Evolutionary conservation across 139 green algal species (phyloP).

Genomic region (Tetradesmus lagerheimii): DNA sequence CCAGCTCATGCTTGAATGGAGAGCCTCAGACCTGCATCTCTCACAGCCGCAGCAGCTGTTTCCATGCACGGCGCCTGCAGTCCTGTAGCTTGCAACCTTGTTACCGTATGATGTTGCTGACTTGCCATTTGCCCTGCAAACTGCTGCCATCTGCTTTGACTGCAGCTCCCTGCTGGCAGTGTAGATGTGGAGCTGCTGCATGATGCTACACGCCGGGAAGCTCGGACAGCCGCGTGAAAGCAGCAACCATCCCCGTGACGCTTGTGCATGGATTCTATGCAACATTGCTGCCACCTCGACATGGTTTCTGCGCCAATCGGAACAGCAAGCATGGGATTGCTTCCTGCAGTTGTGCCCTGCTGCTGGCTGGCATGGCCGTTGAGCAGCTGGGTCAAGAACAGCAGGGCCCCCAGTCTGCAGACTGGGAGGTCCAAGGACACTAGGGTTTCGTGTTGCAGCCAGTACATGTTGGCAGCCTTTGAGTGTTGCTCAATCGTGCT

Average conservation of each 20-base stretch:
- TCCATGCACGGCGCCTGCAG: background rate
- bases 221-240: conserved; percentile 54
- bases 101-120: background rate
- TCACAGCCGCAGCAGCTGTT: background rate
- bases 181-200: conserved; percentile 98
- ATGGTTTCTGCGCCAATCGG: too few species aligned
- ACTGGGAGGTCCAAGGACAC: background rate
- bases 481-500: too few species aligned
- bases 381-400: background rate
- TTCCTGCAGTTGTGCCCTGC: too few species aligned
- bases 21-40: too few species aligned
- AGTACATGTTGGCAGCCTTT: too few species aligned
- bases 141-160: conserved; percentile 5
- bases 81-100: background rate
- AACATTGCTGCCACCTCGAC: too few species aligned
- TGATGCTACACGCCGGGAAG: conserved; percentile 96
- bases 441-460: background rate
- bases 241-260: background rate
- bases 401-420: background rate
- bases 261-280: background rate
- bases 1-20: background rate
- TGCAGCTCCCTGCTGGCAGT: conserved; percentile 89
- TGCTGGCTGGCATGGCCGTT: too few species aligned
- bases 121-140: background rate
- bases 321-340: background rate